Conservation (phyloP, 2,329 filamentous ascomycete species). For the Arthrobotrys entomopaga region DNA sequence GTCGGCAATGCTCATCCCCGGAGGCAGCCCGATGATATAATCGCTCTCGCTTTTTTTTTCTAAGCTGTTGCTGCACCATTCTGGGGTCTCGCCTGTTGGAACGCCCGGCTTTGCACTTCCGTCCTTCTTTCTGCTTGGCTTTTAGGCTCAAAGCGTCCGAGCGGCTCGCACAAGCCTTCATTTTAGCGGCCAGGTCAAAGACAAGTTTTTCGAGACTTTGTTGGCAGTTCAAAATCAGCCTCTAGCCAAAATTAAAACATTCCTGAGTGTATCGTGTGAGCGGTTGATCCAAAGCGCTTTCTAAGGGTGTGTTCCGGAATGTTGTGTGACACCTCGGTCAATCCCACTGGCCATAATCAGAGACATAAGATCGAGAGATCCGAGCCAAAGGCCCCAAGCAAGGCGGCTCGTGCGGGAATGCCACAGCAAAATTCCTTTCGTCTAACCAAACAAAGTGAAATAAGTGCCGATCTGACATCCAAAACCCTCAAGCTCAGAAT, state of each 20-base stretch:
- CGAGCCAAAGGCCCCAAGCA: constrained; percentile 35
- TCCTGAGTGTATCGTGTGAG: constrained; percentile 9
- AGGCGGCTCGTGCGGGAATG: constrained; percentile 44
- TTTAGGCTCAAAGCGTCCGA: constrained; percentile 35
- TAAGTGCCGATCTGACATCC: constrained; percentile 39
- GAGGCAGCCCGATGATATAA: constrained; percentile 45
- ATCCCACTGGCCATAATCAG: not conserved
- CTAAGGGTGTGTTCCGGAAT: not conserved
- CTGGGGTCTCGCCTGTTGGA: constrained; percentile 36
- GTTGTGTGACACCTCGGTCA: too few species aligned
- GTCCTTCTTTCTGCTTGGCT: constrained; percentile 32
- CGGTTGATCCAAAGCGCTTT: constrained; percentile 22
- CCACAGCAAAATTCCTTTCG: constrained; percentile 7
- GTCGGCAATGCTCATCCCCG: constrained; percentile 1
- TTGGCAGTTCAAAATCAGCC: too few species aligned
- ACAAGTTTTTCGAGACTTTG: too few species aligned
- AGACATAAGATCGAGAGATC: constrained; percentile 33
- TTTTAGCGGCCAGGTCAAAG: constrained; percentile 8
- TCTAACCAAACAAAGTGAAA: constrained; percentile 20
- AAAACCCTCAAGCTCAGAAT: constrained; percentile 8
- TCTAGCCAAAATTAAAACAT: too few species aligned
- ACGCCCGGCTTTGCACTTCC: constrained; percentile 44
- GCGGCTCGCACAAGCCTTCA: constrained; percentile 9
- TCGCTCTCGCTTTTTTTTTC: constrained; percentile 27
- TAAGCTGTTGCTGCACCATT: constrained; percentile 23